A percentile compares a stretch with the other conserved stretches of the same genome.
Evolutionary conservation across 2,329 filamentous ascomycete genomes (phyloP).

Genomic region (Trichoderma breve): DNA sequence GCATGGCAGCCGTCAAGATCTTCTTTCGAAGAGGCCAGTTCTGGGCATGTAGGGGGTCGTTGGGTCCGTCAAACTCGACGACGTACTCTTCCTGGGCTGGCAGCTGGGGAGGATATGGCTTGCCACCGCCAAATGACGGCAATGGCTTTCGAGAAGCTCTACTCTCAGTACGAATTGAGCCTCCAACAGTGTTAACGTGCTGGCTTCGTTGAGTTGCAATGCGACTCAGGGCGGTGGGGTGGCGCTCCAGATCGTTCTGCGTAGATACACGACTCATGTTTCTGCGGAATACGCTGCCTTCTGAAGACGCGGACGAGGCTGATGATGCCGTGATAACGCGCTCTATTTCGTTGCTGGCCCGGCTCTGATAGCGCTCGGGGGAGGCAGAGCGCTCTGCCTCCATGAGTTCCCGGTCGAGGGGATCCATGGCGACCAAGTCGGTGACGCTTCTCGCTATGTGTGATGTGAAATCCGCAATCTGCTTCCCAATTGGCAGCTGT

Average conservation of each 20-base stretch:
- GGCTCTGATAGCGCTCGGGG: slow-evolving; percentile 38
- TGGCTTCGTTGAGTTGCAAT: slow-evolving; percentile 71
- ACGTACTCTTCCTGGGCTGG: slow-evolving; percentile 74
- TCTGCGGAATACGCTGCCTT: slow-evolving; percentile 38
- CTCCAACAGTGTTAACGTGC: slow-evolving; percentile 70
- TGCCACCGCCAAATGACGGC: slow-evolving; percentile 70
- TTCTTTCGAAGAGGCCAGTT: slow-evolving; percentile 85
- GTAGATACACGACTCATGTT: slow-evolving; percentile 63
- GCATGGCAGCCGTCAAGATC: slow-evolving; percentile 63
- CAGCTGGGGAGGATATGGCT: slow-evolving; percentile 67
- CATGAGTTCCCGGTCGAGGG: slow-evolving; percentile 52
- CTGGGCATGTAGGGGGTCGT: slow-evolving; percentile 81
- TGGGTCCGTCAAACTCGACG: slow-evolving; percentile 78
- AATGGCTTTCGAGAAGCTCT: slow-evolving; percentile 58
- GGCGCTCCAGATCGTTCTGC: slow-evolving; percentile 64
- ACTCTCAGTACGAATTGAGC: slow-evolving; percentile 35
- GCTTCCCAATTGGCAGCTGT: background rate
- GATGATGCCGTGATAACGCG: slow-evolving; percentile 56
- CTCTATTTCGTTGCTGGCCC: slow-evolving; percentile 56
- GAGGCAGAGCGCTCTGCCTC: slow-evolving; percentile 56
- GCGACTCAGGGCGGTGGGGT: slow-evolving; percentile 66
- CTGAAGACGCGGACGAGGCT: slow-evolving; percentile 48
- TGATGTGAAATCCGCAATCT: background rate
- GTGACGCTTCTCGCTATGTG: background rate
- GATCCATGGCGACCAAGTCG: slow-evolving; percentile 36